Conservation (phyloP, 345 rosid species). For the Lepidium didymum region DNA sequence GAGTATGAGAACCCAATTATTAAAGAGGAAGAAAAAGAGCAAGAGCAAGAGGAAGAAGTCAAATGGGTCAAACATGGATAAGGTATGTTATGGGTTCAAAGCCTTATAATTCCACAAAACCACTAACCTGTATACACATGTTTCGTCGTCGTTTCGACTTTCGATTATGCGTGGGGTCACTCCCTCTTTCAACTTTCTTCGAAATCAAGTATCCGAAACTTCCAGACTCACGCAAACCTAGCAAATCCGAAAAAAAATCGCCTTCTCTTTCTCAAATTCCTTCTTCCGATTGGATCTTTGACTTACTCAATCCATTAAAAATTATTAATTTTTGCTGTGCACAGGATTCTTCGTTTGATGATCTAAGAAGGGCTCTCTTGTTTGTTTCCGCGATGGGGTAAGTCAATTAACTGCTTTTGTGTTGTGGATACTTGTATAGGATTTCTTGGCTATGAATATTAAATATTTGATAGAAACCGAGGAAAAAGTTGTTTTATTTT, state of each 20-base stretch:
- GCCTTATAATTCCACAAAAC: neutral
- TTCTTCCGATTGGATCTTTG: neutral
- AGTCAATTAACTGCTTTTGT: neutral
- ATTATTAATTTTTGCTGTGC: neutral
- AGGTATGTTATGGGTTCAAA: neutral
- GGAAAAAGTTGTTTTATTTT: neutral
- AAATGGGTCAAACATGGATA: neutral
- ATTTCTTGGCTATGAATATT: neutral
- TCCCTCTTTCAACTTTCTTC: constrained; percentile 1
- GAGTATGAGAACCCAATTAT: no score
- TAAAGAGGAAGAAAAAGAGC: no score
- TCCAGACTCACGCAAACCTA: neutral
- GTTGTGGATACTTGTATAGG: neutral
- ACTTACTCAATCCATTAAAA: neutral
- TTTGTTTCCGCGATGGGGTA: constrained; percentile 14
- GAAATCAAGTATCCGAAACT: neutral
- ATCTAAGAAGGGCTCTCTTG: neutral
- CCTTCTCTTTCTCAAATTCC: neutral
- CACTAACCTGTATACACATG: neutral
- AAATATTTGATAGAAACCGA: no score
- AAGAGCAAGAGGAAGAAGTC: neutral
- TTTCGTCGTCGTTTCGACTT: neutral
- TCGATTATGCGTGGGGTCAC: constrained; percentile 4
- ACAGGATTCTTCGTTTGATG: neutral
- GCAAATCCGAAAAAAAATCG: neutral